phyloP scores from a whole-genome alignment of 2,329 filamentous ascomycete species.

The Lecanicillium sp. region DNA sequence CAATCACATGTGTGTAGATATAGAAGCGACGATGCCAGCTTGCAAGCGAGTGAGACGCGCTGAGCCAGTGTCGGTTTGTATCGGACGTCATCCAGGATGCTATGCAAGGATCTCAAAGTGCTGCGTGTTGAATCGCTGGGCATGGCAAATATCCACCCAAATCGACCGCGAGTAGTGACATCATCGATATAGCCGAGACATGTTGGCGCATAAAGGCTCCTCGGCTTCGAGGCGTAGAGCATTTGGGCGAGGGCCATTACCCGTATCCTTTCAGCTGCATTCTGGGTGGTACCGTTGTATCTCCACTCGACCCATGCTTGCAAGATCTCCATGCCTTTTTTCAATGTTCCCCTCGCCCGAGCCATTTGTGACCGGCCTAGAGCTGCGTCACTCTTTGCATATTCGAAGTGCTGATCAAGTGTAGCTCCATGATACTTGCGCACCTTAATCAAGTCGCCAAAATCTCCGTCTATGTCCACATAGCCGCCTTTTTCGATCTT shows the following conservation, averaged over 20 bases:
- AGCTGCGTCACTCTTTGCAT: neutral
- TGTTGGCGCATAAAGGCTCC: neutral
- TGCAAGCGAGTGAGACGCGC: neutral
- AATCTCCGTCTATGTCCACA: neutral
- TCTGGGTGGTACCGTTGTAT: neutral
- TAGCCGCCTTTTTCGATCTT: neutral
- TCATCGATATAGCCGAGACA: constrained; percentile 1
- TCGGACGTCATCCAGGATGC: neutral
- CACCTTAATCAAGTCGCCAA: neutral
- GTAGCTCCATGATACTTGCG: neutral
- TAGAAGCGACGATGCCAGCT: neutral
- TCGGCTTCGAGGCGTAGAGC: neutral
- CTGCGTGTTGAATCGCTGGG: neutral
- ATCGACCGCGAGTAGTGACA: neutral
- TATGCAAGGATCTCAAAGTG: neutral
- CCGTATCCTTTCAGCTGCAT: neutral
- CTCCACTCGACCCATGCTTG: constrained; percentile 2
- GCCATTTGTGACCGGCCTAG: neutral
- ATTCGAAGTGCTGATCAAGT: neutral
- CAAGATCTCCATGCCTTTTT: too few relatives aligned
- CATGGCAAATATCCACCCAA: constrained; percentile 2
- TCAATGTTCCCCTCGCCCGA: neutral
- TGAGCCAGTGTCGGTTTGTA: neutral
- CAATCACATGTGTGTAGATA: constrained; percentile 1
- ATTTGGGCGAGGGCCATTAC: constrained; percentile 1